Base-by-base conservation (phyloP, 371 early-diverging fungal species). In the Fennellomyces sp. region DNA sequence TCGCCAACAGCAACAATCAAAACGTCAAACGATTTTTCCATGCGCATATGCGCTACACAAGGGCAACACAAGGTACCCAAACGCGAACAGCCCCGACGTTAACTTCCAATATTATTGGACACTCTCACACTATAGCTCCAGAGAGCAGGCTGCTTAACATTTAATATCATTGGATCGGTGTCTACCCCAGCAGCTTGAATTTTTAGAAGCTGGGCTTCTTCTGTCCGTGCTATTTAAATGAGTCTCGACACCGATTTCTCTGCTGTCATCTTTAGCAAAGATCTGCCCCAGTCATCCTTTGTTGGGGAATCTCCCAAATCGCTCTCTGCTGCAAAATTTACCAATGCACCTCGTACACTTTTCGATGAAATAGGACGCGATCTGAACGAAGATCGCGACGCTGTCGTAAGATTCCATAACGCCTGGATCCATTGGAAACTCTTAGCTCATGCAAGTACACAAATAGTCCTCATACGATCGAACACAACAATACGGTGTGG, bases 251-350 rank as follows among this genome's bases (percentile, higher is more conserved):
- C 52, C 12, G 62, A 53, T 17, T 55, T 48, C 19, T 61, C 62
- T 33, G 36, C 47, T 50, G 52, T 55, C 26, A 42, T 55, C 11
- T 61, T 61, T 27, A 55, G 39, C 49, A 61, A 61, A 49, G 62
- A 61, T 29, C 23, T 61, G 15, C 62, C 62, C 19, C 62, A 61
- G 39, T 61, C 62, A 26, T 56, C 62, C 3, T 50, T 61, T 13
- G 15, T 56, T n/a, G 33, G 36, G 8, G 38, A 61, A 19, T 54
- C 50, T 5, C 41, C 62, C 12, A 55, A 33, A 23, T 30, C 48
- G 17, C 50, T 48, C 7, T 55, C 62, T 11, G 30, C 29, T 15
- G 38, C n/a, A 8, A 39, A 42, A n/a, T 61, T 61, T 26, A 48
- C 47, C 12, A 47, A 55, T 33, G 62, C 56, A 28, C 62, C 62